Base-by-base conservation (phyloP, 306 rosid species). In the Amphicarpaea edgeworthii region DNA sequence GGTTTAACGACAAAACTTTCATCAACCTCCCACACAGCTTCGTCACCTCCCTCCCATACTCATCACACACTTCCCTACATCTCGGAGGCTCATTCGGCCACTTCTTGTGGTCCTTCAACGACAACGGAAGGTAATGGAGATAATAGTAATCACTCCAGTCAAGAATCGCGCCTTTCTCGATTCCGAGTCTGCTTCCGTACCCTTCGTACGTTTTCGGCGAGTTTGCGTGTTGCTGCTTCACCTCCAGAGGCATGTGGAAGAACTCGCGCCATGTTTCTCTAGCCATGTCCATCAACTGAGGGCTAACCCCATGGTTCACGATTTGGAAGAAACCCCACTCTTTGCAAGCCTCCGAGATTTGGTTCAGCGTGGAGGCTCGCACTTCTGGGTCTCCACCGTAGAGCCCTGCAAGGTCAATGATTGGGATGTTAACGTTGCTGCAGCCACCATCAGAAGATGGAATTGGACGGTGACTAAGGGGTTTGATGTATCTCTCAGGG, bases 121-220 rank as follows among this genome's bases (percentile, higher is more conserved):
- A 34, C 15, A 80, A 54, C 2, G 98, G 98, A 69, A 87, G 95
- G 46, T 72, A 89, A 71, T 93, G 98, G 65, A 93, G 96, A 70
- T 21, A 93, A 34, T 88, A 93, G 49, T 93, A 93, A 65, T 93
- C 98, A 70, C 96, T 89, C 98, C 96, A 93, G 67, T 93, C 98
- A 54, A 93, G 94, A 85, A 89, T 81, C 49, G 96, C 96, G n/a
- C 90, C 96, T 50, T 85, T 90, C 30, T 90, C 79, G 16, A 93
- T 64, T 1, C 96, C 98, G 12, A 90, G 86, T 7, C 98, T 86
- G 63, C 96, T 90, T 3, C 98, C 98, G 74, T 93, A 93, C 0
- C 98, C 98, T 73, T 93, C 98, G 37, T 93, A 93, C 12, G 98
- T 93, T 60, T 38, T 87, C 0, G 98, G 98, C 0, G 87, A 87